These are phyloP conservation scores for Caryopteris hybrid DNA, from an alignment of 305 asterid species.

Conservation along the genomic window DNA sequence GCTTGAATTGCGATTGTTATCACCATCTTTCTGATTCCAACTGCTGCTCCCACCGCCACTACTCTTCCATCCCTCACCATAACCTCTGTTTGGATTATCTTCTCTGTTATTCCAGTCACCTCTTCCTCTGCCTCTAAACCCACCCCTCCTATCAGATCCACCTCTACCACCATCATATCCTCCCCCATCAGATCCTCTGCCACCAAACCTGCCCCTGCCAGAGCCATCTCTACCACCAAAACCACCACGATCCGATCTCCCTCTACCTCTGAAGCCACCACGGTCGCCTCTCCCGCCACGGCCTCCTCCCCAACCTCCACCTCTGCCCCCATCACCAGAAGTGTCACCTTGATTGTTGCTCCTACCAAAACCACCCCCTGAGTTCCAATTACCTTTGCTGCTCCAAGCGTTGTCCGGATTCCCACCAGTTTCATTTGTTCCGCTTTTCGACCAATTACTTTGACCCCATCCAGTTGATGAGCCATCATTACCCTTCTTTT, in stretches of 20 bases:
- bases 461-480: conserved; percentile 75
- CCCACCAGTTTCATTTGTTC: conserved; percentile 40
- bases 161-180: conserved; percentile 45
- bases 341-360: conserved; percentile 37
- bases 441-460: conserved; percentile 48
- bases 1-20: conserved; percentile 18
- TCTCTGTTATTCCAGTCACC: conserved; percentile 67
- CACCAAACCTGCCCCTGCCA: conserved; percentile 48
- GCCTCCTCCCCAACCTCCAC: conserved; percentile 77
- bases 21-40: conserved; percentile 31
- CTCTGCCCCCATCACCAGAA: conserved; percentile 45
- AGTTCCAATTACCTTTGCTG: conserved; percentile 59
- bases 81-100: conserved; percentile 41
- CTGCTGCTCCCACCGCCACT: conserved; percentile 30
- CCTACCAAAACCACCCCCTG: conserved; percentile 47
- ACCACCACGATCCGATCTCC: conserved; percentile 52
- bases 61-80: conserved; percentile 43
- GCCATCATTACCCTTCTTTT: conserved; percentile 37
- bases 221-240: conserved; percentile 45
- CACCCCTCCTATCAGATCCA: conserved; percentile 48
- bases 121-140: conserved; percentile 78
- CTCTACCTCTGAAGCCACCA: conserved; percentile 68
- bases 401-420: conserved; percentile 56
- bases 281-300: conserved; percentile 62
- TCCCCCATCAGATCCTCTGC: conserved; percentile 41